Evolutionary conservation across 2,329 filamentous ascomycete species (phyloP).

Genomic region (Cercospora beticola): DNA sequence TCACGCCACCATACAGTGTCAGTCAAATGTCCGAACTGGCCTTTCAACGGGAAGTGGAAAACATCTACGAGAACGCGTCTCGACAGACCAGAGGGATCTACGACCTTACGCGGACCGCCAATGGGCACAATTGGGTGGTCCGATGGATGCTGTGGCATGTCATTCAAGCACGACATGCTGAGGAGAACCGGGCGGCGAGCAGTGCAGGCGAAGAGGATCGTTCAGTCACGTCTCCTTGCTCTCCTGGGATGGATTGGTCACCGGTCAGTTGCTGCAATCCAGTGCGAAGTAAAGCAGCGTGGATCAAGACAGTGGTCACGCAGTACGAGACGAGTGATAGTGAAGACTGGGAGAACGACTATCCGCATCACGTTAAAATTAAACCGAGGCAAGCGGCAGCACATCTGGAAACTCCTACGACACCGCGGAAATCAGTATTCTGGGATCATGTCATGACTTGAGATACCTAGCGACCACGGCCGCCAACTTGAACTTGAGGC

Average conservation of each 20-base stretch:
- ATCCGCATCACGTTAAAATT: background rate
- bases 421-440: constrained; percentile 3
- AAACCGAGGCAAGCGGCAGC: background rate
- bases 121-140: constrained; percentile 27
- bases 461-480: background rate
- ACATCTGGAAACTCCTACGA: background rate
- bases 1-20: constrained; percentile 21
- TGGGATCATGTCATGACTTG: constrained; percentile 13
- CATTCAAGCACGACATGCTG: constrained; percentile 14
- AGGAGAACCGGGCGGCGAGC: constrained; percentile 11
- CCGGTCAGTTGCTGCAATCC: background rate
- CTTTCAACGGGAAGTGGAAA: constrained; percentile 23
- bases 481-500: background rate
- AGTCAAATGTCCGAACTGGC: constrained; percentile 24
- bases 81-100: constrained; percentile 24
- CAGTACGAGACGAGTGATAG: constrained; percentile 18
- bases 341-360: constrained; percentile 14
- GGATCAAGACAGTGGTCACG: background rate
- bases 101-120: constrained; percentile 19
- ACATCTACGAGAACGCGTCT: constrained; percentile 22
- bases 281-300: background rate
- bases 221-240: constrained; percentile 20
- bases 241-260: constrained; percentile 14
- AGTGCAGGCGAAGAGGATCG: constrained; percentile 21
- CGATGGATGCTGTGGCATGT: constrained; percentile 29